Evolutionary conservation across 129 eudicot genomes (phyloP), one percentile per base, ranked within the genome.

Genomic region (Lonicera japonica): DNA sequence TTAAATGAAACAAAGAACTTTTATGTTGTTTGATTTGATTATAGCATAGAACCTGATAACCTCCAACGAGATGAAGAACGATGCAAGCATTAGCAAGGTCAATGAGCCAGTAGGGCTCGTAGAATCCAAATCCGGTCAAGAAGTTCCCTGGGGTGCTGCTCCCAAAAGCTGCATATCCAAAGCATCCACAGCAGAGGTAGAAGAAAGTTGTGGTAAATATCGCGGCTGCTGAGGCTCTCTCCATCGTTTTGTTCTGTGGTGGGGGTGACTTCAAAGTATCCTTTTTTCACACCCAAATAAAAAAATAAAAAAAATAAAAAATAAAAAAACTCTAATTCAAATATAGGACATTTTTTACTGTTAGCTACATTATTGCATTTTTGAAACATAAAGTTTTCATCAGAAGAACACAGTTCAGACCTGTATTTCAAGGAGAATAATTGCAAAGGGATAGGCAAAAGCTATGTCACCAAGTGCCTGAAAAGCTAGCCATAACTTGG

Each of bases 381-480:
- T 29, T 6, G 36, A 29, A 2, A 29, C 6, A 29, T 29, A 29
- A 2, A 1, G 2, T 29, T 29, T 29, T 29, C 36, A 29, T 29
- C 6, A 29, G 36, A 10, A 4, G 50, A 43, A 43, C 1, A 14
- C 50, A 43, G 50, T 43, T 14, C 50, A 43, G 15, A 86, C 95
- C 89, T 87, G 85, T 48, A 87, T 87, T 48, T 87, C 90, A 0
- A 87, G 69, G 54, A 87, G 79, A 29, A 87, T 75, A 45, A 70
- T 60, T 0, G 86, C 58, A 63, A 78, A 83, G 7, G 95, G 86
- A 70, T 78, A 87, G 36, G 95, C 83, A 75, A 87, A 87, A 54
- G 95, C 95, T 61, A 87, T 79, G 74, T 83, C 95, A 56, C 88
- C 92, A 55, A 87, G 79, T 64, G 88, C 95, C 61, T 84, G 92